Evolutionary conservation across 768 basidiomycete genomes (phyloP).

Genomic region (Trametes villosa): DNA sequence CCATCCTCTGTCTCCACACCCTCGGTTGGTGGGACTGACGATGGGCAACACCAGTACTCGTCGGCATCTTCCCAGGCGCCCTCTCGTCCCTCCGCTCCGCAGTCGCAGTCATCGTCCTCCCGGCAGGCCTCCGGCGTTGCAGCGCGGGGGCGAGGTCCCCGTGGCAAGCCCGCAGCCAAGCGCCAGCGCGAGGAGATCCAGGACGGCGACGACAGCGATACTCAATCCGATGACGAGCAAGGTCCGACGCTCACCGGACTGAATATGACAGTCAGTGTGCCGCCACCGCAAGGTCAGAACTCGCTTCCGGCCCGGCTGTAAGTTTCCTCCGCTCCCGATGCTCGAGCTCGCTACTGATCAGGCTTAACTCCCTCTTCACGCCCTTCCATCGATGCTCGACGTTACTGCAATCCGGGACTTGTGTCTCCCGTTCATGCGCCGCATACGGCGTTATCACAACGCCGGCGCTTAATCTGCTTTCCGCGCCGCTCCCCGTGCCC

Average conservation of each 20-base stretch:
- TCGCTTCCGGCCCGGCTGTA: slow-evolving; percentile 26
- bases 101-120: slow-evolving; percentile 13
- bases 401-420: slow-evolving; percentile 19
- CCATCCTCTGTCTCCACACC: slow-evolving; percentile 24
- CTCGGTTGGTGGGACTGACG: slow-evolving; percentile 22
- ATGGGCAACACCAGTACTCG: slow-evolving; percentile 12
- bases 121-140: slow-evolving; percentile 2
- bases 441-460: slow-evolving; percentile 12
- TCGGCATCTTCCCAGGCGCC: slow-evolving; percentile 16
- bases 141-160: slow-evolving; percentile 1
- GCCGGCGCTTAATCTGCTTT: slow-evolving; percentile 7
- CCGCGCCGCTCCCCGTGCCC: slow-evolving; percentile 6
- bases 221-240: slow-evolving; percentile 25
- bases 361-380: slow-evolving; percentile 3
- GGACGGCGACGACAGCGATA: slow-evolving; percentile 26
- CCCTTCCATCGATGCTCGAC: background rate
- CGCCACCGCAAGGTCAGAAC: slow-evolving; percentile 22
- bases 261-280: slow-evolving; percentile 23
- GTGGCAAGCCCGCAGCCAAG: slow-evolving; percentile 5
- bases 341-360: slow-evolving; percentile 2
- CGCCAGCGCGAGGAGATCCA: slow-evolving; percentile 21
- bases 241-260: slow-evolving; percentile 3
- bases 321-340: slow-evolving; percentile 9
- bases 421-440: slow-evolving; percentile 1
- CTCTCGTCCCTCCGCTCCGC: slow-evolving; percentile 1